Evolutionary conservation across 2,329 filamentous ascomycete genomes (phyloP).

Genomic region (Arthroderma sp.): DNA sequence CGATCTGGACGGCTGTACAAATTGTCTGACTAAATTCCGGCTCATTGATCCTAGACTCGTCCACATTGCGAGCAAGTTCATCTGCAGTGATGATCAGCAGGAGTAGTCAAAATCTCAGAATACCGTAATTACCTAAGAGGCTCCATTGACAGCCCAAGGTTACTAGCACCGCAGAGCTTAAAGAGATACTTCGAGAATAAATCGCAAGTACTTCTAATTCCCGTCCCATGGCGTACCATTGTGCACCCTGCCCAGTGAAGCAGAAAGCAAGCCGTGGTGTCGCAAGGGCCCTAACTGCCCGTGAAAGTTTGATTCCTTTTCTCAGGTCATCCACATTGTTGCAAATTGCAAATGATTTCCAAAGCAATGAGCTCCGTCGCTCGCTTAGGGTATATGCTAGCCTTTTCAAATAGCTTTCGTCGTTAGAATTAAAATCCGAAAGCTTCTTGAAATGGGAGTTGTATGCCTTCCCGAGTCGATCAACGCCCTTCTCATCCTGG

Average conservation of each 20-base stretch:
- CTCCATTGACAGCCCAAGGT: too few relatives aligned
- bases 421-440: too few relatives aligned
- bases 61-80: background rate
- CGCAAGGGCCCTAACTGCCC: too few relatives aligned
- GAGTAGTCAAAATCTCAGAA: too few relatives aligned
- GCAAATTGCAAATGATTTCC: background rate
- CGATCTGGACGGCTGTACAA: constrained; percentile 16
- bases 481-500: constrained; percentile 2
- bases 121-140: too few relatives aligned
- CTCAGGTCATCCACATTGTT: too few relatives aligned
- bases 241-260: constrained; percentile 13
- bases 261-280: background rate
- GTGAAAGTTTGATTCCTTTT: too few relatives aligned
- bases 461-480: background rate
- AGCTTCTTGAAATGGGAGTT: too few relatives aligned
- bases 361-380: constrained; percentile 2
- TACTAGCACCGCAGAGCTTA: too few relatives aligned
- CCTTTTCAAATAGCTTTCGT: too few relatives aligned
- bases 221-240: constrained; percentile 11
- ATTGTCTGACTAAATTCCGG: constrained; percentile 14
- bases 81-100: too few relatives aligned
- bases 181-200: too few relatives aligned
- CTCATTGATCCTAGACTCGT: constrained; percentile 8
- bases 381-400: constrained; percentile 3
- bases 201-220: background rate